A percentile compares a stretch with the other conserved stretches of the same genome.
Conservation (phyloP, 352 stramenopile genomes). For the Pythium brassicae region DNA sequence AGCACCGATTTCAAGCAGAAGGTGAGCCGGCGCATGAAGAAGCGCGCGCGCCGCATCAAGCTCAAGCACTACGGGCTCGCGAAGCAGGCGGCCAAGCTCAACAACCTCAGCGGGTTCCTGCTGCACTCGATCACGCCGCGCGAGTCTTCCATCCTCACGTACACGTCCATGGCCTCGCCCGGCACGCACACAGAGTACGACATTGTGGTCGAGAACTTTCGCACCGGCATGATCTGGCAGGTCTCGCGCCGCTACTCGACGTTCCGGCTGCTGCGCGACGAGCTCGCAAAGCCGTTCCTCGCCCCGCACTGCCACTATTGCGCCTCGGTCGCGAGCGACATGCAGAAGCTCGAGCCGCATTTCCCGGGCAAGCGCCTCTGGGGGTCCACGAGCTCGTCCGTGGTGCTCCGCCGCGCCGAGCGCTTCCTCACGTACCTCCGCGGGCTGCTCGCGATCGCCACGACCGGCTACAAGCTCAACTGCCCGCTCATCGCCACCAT, state of each 20-base stretch:
- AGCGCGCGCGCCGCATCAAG: slow-evolving; percentile 13
- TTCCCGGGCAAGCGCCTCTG: slow-evolving; percentile 63
- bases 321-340: slow-evolving; percentile 34
- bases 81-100: slow-evolving; percentile 19
- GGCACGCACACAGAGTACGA: slow-evolving; percentile 66
- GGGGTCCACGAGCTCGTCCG: slow-evolving; percentile 36
- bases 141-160: slow-evolving; percentile 43
- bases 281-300: slow-evolving; percentile 46
- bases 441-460: slow-evolving; percentile 47
- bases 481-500: slow-evolving; percentile 47
- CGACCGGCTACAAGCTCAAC: slow-evolving; percentile 43
- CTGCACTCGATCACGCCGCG: slow-evolving; percentile 59
- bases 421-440: slow-evolving; percentile 56
- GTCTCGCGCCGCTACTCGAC: slow-evolving; percentile 64
- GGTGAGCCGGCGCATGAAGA: slow-evolving; percentile 13
- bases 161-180: slow-evolving; percentile 36
- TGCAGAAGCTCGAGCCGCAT: slow-evolving; percentile 37
- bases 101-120: slow-evolving; percentile 53
- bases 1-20: slow-evolving; percentile 12
- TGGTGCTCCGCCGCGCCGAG: slow-evolving; percentile 39
- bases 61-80: slow-evolving; percentile 19
- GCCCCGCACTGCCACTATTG: slow-evolving; percentile 61
- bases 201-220: slow-evolving; percentile 53
- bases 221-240: slow-evolving; percentile 46
- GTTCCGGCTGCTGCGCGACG: slow-evolving; percentile 58